Evolutionary conservation across 2,329 filamentous ascomycete species (phyloP), one percentile per base, ranked within the genome.

Genomic region (Clarireedia monteithiana): DNA sequence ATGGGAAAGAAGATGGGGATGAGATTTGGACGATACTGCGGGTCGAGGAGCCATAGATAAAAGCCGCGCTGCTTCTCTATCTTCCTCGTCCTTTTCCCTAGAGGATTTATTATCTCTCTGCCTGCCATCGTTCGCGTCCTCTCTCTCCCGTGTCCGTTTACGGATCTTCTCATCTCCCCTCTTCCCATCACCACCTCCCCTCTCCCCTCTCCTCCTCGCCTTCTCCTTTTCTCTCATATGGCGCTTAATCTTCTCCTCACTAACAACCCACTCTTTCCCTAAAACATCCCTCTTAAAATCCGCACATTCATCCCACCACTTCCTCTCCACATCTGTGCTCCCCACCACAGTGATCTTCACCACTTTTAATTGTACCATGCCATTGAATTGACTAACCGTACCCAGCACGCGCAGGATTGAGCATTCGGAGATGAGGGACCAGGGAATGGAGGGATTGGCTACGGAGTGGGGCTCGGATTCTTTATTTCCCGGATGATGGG

Each of bases 381-480:
- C 72, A 53, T 78, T 73, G 58, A 75, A 84, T 0, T 70, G 66
- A 5, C 66, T 71, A 15, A 84, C 62, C 1, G 71, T 69, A 6
- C 82, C 83, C 60, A 82, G 82, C 56, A 84, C 67, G 53, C 84
- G 80, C 14, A 85, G 71, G 3, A 84, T 72, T 26, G 70, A 70
- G 20, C 83, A 82, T 5, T 83, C 72, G 55, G 78, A 74, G 39
- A 81, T 67, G 6, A 62, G 30, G 0, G 60, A 57, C 55, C 64
- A 64, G 0, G 62, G 65, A 1, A 68, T 62, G 6, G 58, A 52
- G 0, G 68, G 68, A 2, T 57, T 59, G 1, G 50, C 40, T 10
- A 62, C 57, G 1, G 77, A 96, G 83, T 72, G 86, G 92, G 88
- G 24, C 23, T 14, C 17, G 23, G 34, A 17, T 20, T 36, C 15